Conservation (phyloP, 2,329 filamentous ascomycete species). For the Didymellaceae sp. region DNA sequence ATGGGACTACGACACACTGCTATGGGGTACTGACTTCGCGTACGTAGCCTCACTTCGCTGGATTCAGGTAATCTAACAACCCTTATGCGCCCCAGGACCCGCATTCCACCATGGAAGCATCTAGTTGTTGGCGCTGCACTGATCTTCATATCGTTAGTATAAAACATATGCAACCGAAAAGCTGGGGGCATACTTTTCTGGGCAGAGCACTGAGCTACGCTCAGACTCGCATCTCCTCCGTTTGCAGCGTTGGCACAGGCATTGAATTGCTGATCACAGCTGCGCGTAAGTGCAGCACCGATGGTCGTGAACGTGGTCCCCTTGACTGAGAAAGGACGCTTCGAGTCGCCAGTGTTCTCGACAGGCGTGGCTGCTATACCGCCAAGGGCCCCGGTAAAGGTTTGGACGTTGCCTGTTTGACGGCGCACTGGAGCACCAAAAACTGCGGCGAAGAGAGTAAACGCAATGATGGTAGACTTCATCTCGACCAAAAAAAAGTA, state of each 20-base stretch:
- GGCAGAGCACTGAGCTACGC: conserved; percentile 60
- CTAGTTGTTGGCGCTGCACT: conserved; percentile 26
- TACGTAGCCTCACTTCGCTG: too few species aligned
- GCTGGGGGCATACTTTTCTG: conserved; percentile 55
- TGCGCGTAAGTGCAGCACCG: conserved; percentile 63
- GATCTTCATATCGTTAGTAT: conserved; percentile 12
- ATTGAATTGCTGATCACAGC: conserved; percentile 70
- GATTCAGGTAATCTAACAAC: too few species aligned
- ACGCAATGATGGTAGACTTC: conserved; percentile 4
- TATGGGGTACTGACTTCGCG: too few species aligned
- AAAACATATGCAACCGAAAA: too few species aligned
- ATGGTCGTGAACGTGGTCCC: conserved; percentile 60
- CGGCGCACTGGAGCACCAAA: conserved; percentile 5
- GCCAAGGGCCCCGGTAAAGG: conserved; percentile 57
- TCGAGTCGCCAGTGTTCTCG: conserved; percentile 57
- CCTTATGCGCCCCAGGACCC: neutral
- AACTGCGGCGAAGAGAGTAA: conserved; percentile 2
- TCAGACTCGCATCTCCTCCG: conserved; percentile 52
- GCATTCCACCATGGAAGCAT: too few species aligned
- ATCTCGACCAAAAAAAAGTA: neutral
- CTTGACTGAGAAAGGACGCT: conserved; percentile 48
- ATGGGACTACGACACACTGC: too few species aligned
- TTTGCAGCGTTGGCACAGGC: conserved; percentile 65
- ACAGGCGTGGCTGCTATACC: conserved; percentile 61
- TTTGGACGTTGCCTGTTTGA: conserved; percentile 33